Conservation (phyloP, 2,329 filamentous ascomycete species). For the Colletotrichum viniferum region DNA sequence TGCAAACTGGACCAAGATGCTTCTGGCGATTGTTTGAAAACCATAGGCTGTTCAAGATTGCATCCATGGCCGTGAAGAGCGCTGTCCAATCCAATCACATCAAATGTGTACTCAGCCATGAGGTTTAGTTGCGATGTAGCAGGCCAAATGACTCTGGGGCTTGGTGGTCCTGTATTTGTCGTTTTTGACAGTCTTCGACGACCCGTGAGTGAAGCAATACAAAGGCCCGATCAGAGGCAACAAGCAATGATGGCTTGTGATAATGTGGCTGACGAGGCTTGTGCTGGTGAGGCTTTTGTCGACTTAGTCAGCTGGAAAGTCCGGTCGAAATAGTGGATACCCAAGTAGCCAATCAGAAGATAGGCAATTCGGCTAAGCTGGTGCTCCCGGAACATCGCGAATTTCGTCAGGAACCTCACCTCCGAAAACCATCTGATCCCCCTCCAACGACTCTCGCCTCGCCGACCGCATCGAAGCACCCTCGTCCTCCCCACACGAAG, state of each 20-base stretch:
- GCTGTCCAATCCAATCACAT: not conserved
- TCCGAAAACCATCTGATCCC: conserved; percentile 7
- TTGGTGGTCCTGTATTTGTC: not conserved
- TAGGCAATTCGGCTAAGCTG: conserved; percentile 22
- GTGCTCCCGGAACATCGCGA: conserved; percentile 24
- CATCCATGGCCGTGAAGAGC: not conserved
- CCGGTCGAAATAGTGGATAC: not conserved
- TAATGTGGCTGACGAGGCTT: not conserved
- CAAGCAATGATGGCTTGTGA: not conserved
- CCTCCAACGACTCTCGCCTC: conserved; percentile 1
- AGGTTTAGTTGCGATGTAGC: not conserved
- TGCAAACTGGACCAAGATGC: not conserved
- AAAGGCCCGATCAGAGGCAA: not conserved
- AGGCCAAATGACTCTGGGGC: not conserved
- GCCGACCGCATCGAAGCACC: conserved; percentile 16
- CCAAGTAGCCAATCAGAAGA: conserved; percentile 13
- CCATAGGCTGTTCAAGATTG: not conserved
- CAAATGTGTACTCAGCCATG: not conserved
- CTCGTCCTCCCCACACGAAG: conserved; percentile 4
- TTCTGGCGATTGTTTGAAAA: not conserved
- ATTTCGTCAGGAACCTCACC: conserved; percentile 21
- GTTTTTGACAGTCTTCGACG: not conserved
- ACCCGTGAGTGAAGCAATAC: not conserved
- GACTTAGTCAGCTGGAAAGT: not conserved
- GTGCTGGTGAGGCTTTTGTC: not conserved